Conservation (phyloP, 2,329 filamentous ascomycete species). For the Seiridium unicorne region DNA sequence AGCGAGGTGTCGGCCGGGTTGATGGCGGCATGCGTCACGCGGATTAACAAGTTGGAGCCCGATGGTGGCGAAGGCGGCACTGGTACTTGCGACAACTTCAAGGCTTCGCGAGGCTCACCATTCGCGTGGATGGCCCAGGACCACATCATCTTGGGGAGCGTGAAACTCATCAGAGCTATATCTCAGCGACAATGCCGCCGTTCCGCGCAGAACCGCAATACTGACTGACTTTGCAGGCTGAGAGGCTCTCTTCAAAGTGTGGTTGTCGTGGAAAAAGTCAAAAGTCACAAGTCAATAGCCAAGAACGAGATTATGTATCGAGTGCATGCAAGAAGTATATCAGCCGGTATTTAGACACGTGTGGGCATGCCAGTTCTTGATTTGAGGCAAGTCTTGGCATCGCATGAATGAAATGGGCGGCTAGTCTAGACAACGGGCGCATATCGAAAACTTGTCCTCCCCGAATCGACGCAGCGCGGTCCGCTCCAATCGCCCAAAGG, state of each 20-base stretch:
- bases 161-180: background rate
- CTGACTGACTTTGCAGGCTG: too few relatives aligned
- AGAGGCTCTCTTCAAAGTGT: background rate
- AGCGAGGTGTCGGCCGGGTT: slow-evolving; percentile 11
- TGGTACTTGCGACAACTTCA: background rate
- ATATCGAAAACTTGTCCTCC: background rate
- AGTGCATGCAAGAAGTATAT: background rate
- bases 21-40: slow-evolving; percentile 11
- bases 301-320: background rate
- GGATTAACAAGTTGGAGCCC: slow-evolving; percentile 9
- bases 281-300: too few relatives aligned
- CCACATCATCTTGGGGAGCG: slow-evolving; percentile 9
- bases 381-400: background rate
- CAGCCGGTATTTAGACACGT: background rate
- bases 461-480: background rate
- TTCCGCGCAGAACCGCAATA: too few relatives aligned
- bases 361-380: background rate
- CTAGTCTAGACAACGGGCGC: background rate
- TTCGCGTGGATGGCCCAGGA: slow-evolving; percentile 5
- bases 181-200: too few relatives aligned
- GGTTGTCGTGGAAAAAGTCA: background rate
- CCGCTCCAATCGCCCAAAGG: background rate
- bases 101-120: slow-evolving; percentile 7
- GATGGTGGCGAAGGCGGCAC: slow-evolving; percentile 1
- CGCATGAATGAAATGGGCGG: background rate